Percentiles rank a stretch among this genome's conserved stretches.
phyloP scores from a whole-genome alignment of 768 basidiomycete species.

The Phaeotremella skinneri region DNA sequence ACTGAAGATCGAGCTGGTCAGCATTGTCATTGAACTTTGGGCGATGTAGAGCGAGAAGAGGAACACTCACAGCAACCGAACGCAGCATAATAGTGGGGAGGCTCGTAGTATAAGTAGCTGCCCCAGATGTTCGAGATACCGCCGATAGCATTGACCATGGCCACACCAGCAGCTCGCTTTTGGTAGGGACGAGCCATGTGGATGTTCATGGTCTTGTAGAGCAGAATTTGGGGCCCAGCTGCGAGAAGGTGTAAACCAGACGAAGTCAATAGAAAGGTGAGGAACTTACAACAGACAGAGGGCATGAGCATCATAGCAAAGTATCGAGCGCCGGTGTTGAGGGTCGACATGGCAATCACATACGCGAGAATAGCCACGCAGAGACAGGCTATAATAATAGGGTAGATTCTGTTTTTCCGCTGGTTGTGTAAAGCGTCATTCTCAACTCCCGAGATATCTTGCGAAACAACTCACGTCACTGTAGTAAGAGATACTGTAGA shows the following conservation, averaged over 20 bases:
- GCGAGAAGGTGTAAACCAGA: conserved; percentile 14
- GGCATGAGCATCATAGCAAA: conserved; percentile 37
- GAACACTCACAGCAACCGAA: conserved; percentile 22
- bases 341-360: conserved; percentile 31
- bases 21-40: neutral
- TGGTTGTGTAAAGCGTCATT: conserved; percentile 4
- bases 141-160: conserved; percentile 26
- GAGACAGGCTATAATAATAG: neutral
- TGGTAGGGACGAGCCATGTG: conserved; percentile 22
- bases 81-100: conserved; percentile 14
- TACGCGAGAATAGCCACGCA: neutral
- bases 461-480: conserved; percentile 25
- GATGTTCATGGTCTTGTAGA: conserved; percentile 25
- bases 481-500: conserved; percentile 26
- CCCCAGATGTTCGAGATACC: conserved; percentile 21
- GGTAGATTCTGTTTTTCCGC: neutral
- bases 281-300: neutral
- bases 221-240: conserved; percentile 23
- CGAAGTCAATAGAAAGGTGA: conserved; percentile 11
- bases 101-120: conserved; percentile 13
- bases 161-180: conserved; percentile 25
- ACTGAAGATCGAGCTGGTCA: conserved; percentile 8
- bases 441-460: conserved; percentile 32
- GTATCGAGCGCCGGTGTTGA: conserved; percentile 33
- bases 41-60: neutral